Evolutionary conservation across 805 yeast genomes (phyloP).

Genomic region (Zygosaccharomyces gambellarensis): DNA sequence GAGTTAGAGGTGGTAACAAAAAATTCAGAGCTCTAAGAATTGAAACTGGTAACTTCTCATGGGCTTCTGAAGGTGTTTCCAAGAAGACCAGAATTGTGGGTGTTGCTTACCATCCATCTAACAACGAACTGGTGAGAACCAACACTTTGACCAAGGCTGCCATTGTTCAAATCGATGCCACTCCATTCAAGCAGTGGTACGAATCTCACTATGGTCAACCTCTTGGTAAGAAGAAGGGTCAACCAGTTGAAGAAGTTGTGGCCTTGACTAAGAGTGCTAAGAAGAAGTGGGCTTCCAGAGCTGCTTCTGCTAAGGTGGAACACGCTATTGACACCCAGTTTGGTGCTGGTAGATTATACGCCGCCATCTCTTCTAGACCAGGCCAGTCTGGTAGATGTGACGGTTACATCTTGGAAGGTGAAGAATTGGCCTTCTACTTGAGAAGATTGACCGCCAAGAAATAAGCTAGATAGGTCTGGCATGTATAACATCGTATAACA

Average conservation of each 20-base stretch:
- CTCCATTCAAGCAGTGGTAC: slow-evolving; percentile 99
- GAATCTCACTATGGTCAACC: slow-evolving; percentile 96
- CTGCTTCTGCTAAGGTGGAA: slow-evolving; percentile 79
- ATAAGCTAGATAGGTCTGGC: slow-evolving; percentile 44
- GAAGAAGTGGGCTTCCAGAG: slow-evolving; percentile 92
- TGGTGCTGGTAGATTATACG: slow-evolving; percentile 98
- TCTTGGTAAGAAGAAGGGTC: slow-evolving; percentile 78
- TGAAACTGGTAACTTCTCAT: slow-evolving; percentile 98
- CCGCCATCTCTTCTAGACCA: slow-evolving; percentile 98
- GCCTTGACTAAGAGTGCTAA: slow-evolving; percentile 71
- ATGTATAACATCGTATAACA: slow-evolving; percentile 19
- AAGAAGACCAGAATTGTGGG: slow-evolving; percentile 98
- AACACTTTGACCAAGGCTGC: slow-evolving; percentile 99
- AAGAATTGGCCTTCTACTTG: slow-evolving; percentile 99
- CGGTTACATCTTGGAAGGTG: slow-evolving; percentile 99
- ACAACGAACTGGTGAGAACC: slow-evolving; percentile 99
- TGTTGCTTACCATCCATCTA: slow-evolving; percentile 99
- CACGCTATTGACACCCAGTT: slow-evolving; percentile 91
- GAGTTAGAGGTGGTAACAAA: slow-evolving; percentile 99
- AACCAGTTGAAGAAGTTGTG: slow-evolving; percentile 49
- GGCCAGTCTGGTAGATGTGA: slow-evolving; percentile 99
- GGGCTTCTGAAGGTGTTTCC: slow-evolving; percentile 99
- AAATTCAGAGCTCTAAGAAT: slow-evolving; percentile 99
- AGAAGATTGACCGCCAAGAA: slow-evolving; percentile 99
- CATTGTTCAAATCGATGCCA: slow-evolving; percentile 98